Percentiles rank a stretch among this genome's conserved stretches.
Conservation (phyloP, 805 yeast genomes). For the Metschnikowia kofuensis region DNA sequence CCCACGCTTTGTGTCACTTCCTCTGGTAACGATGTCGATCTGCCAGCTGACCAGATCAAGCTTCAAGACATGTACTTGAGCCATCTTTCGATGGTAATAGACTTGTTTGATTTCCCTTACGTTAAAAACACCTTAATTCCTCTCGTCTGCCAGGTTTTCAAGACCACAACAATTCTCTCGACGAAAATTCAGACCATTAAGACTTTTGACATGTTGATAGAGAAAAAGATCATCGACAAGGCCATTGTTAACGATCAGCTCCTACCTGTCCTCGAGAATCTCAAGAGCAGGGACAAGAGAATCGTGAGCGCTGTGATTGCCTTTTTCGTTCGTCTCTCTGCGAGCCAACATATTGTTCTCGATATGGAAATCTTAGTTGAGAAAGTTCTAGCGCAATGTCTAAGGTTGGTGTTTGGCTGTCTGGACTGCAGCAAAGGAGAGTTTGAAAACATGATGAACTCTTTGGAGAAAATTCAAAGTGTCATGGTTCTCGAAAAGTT, state of each 20-base stretch:
- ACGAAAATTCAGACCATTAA: slow-evolving; percentile 69
- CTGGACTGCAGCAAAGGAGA: slow-evolving; percentile 35
- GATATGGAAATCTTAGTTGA: slow-evolving; percentile 16
- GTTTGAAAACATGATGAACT: slow-evolving; percentile 27
- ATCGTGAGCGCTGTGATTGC: slow-evolving; percentile 53
- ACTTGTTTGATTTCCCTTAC: slow-evolving; percentile 60
- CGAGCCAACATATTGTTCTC: slow-evolving; percentile 27
- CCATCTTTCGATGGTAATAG: slow-evolving; percentile 40
- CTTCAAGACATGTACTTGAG: slow-evolving; percentile 54
- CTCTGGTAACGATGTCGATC: slow-evolving; percentile 23
- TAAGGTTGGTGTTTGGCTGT: slow-evolving; percentile 36
- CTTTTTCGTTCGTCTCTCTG: slow-evolving; percentile 51
- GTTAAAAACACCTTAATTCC: slow-evolving; percentile 79
- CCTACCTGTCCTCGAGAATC: slow-evolving; percentile 70
- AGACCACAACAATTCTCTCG: slow-evolving; percentile 78
- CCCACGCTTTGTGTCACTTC: slow-evolving; percentile 32
- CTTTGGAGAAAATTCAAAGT: slow-evolving; percentile 9
- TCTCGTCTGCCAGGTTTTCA: slow-evolving; percentile 64
- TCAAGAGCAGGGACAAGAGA: slow-evolving; percentile 73
- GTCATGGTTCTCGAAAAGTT: slow-evolving; percentile 8
- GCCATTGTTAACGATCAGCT: slow-evolving; percentile 71
- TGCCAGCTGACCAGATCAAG: slow-evolving; percentile 27
- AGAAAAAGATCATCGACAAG: slow-evolving; percentile 62
- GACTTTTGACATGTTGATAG: slow-evolving; percentile 57
- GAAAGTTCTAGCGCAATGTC: slow-evolving; percentile 15